Conservation (phyloP, 768 basidiomycete genomes). For the Tulasnella sp. region DNA sequence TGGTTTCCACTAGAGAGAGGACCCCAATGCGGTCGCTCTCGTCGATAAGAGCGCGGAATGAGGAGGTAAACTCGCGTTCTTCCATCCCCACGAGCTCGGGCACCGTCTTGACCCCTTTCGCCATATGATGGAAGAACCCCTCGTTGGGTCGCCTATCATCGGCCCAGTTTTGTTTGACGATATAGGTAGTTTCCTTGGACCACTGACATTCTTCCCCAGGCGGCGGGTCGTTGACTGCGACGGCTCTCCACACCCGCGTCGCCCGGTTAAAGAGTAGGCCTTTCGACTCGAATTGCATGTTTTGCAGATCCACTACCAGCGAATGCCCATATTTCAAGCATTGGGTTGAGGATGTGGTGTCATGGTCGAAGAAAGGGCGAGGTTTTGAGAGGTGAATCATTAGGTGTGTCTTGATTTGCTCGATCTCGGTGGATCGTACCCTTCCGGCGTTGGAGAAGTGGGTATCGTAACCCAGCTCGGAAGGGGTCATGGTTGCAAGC, state of each 20-base stretch:
- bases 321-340: background rate
- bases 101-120: background rate
- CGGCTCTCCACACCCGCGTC: background rate
- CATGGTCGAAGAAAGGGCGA: background rate
- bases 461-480: no score
- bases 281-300: background rate
- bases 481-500: background rate
- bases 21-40: background rate
- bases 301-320: background rate
- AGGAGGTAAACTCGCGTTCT: background rate
- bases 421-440: background rate
- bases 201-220: no score
- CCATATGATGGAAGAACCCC: background rate
- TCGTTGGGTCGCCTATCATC: background rate
- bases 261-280: background rate
- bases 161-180: background rate
- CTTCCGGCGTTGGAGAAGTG: background rate
- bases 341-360: background rate
- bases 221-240: no score
- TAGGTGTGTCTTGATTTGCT: background rate
- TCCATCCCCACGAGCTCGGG: background rate
- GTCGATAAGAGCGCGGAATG: background rate
- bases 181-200: background rate
- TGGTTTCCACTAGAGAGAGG: background rate
- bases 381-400: background rate